phyloP scores from a whole-genome alignment of 305 asterid species.

The Rubia occidens region DNA sequence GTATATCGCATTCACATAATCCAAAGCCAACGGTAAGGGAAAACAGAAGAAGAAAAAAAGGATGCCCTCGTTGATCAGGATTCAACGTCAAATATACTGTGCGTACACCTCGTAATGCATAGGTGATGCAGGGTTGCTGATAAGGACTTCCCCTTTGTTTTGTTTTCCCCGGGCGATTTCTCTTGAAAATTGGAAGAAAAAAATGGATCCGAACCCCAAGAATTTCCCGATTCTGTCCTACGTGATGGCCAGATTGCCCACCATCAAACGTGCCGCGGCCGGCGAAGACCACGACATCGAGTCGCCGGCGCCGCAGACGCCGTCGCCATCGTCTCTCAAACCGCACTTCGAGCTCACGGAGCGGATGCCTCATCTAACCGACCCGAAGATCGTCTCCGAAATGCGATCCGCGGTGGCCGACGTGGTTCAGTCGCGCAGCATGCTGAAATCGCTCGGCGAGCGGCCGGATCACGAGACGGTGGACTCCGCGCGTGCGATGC shows the following conservation, averaged over 20 bases:
- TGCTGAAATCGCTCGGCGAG: constrained; percentile 52
- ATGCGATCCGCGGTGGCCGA: constrained; percentile 72
- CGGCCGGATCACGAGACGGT: constrained; percentile 90
- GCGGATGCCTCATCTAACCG: constrained; percentile 67
- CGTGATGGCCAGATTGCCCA: constrained; percentile 67
- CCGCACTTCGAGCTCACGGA: constrained; percentile 80
- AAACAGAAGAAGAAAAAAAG: not conserved
- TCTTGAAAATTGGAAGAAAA: not conserved
- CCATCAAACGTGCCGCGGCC: constrained; percentile 38
- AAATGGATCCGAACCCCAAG: constrained; percentile 82
- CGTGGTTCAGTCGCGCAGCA: constrained; percentile 65
- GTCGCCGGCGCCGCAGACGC: constrained; percentile 23
- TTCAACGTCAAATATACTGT: not conserved
- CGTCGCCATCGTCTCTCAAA: constrained; percentile 22
- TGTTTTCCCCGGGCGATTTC: not conserved
- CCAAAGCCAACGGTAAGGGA: not conserved
- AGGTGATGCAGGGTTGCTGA: not conserved
- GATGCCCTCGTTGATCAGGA: not conserved
- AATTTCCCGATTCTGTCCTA: constrained; percentile 76
- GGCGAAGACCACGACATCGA: constrained; percentile 57
- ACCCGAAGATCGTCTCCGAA: constrained; percentile 48
- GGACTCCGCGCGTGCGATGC: constrained; percentile 49
- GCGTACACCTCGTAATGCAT: too few species aligned
- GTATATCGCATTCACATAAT: too few species aligned
- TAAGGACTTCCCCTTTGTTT: not conserved